Conservation (phyloP, 106 monocot species). For the Apostasia ramifera region DNA sequence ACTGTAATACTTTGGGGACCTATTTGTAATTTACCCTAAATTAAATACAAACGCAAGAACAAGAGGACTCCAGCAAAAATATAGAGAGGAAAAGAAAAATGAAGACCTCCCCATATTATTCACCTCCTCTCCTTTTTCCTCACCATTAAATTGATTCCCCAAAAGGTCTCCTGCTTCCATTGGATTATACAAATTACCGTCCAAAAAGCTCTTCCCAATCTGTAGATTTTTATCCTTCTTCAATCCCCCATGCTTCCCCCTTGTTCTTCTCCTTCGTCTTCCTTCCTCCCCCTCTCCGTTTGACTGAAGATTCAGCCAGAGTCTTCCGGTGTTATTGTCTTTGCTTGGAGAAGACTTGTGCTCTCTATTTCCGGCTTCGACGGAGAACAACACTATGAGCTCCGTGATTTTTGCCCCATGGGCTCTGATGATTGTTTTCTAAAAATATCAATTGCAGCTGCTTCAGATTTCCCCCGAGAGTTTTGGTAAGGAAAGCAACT, state of each 20-base stretch:
- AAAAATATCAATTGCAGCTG: neutral
- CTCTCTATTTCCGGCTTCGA: neutral
- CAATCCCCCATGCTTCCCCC: conserved; percentile 11
- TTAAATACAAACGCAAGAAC: neutral
- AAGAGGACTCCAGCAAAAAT: conserved; percentile 1
- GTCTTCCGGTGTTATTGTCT: neutral
- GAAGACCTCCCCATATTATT: conserved; percentile 10
- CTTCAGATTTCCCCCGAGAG: neutral
- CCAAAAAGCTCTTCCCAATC: conserved; percentile 8
- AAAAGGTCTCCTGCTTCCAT: conserved; percentile 12
- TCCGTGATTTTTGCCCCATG: neutral
- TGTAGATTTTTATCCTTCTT: conserved; percentile 3
- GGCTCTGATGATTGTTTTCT: neutral
- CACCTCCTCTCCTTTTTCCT: conserved; percentile 21
- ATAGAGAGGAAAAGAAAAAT: conserved; percentile 1
- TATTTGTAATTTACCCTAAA: no score
- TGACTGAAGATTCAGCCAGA: neutral
- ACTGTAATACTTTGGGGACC: no score
- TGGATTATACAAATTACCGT: conserved; percentile 10
- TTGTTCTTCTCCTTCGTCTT: conserved; percentile 14
- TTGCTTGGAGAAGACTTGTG: neutral
- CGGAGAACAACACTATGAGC: no score
- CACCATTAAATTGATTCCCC: conserved; percentile 17
- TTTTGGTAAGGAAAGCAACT: no score
- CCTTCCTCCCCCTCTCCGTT: conserved; percentile 10